These are phyloP conservation scores for Pseudogymnoascus sp. DNA, from an alignment of 2,329 filamentous ascomycete genomes.

Conservation along the genomic window DNA sequence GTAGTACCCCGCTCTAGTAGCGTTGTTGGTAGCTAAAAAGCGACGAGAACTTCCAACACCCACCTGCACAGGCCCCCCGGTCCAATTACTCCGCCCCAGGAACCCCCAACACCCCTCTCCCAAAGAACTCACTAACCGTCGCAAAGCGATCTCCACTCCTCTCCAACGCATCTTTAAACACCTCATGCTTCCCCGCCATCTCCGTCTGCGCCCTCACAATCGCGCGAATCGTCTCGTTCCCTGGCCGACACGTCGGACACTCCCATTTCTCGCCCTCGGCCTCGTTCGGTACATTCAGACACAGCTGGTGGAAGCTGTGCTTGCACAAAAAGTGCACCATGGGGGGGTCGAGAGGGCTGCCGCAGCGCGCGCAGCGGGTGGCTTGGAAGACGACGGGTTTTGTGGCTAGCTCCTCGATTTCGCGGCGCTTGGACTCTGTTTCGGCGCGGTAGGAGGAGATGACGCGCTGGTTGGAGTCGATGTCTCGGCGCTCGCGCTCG, in stretches of 20 bases:
- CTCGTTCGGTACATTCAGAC: conserved; percentile 51
- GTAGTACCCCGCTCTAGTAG: too few species aligned
- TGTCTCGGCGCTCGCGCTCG: conserved; percentile 78
- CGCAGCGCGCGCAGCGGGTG: conserved; percentile 78
- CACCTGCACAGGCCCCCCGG: too few species aligned
- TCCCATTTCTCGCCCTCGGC: conserved; percentile 56
- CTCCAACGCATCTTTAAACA: conserved; percentile 76
- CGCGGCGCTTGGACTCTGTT: conserved; percentile 68
- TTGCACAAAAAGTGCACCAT: conserved; percentile 95
- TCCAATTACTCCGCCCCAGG: conserved; percentile 10
- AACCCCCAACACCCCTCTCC: conserved; percentile 75
- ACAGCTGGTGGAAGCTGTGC: conserved; percentile 91
- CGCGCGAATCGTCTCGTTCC: conserved; percentile 81
- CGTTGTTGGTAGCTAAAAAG: too few species aligned
- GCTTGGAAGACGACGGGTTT: conserved; percentile 88
- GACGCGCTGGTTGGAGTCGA: conserved; percentile 67
- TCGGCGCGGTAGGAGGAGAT: conserved; percentile 79
- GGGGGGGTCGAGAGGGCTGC: conserved; percentile 66
- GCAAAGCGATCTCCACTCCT: conserved; percentile 75
- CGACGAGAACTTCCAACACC: too few species aligned
- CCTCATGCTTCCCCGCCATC: conserved; percentile 75
- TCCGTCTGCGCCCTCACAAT: conserved; percentile 82
- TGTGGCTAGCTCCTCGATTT: conserved; percentile 66
- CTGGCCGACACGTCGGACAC: conserved; percentile 75
- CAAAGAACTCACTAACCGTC: conserved; percentile 93